Conservation (phyloP, 805 yeast genomes). For the Saturnispora bothae region DNA sequence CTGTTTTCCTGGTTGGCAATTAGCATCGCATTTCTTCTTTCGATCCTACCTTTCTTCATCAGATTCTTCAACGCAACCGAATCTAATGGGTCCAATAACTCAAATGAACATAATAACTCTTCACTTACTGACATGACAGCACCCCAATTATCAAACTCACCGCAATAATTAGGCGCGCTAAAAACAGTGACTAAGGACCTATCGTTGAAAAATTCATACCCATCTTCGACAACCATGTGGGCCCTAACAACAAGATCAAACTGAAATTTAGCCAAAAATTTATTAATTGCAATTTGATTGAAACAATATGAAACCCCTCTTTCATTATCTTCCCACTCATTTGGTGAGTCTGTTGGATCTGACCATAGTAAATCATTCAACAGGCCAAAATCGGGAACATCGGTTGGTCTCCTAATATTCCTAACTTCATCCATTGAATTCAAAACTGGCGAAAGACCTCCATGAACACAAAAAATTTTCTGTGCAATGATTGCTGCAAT, state of each 20-base stretch:
- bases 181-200: slow-evolving; percentile 62
- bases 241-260: slow-evolving; percentile 79
- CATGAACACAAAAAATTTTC: slow-evolving; percentile 86
- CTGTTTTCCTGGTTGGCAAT: slow-evolving; percentile 6
- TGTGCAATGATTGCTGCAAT: slow-evolving; percentile 93
- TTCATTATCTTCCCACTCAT: slow-evolving; percentile 85
- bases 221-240: slow-evolving; percentile 82
- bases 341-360: slow-evolving; percentile 73
- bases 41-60: slow-evolving; percentile 88
- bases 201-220: slow-evolving; percentile 68
- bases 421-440: slow-evolving; percentile 67
- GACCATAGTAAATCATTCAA: slow-evolving; percentile 74
- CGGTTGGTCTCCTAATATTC: slow-evolving; percentile 70
- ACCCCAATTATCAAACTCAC: slow-evolving; percentile 91
- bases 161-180: slow-evolving; percentile 69
- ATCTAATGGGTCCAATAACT: slow-evolving; percentile 87
- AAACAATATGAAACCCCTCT: slow-evolving; percentile 77
- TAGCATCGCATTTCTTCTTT: slow-evolving; percentile 52
- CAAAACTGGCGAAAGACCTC: slow-evolving; percentile 70
- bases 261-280: slow-evolving; percentile 61
- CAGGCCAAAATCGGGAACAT: slow-evolving; percentile 75
- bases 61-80: slow-evolving; percentile 87
- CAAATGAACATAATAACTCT: slow-evolving; percentile 86
- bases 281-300: slow-evolving; percentile 69
- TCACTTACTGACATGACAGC: slow-evolving; percentile 97